Evolutionary conservation across 1,139 yeast species (phyloP).

Genomic region (Scheffersomyces illinoinensis): DNA sequence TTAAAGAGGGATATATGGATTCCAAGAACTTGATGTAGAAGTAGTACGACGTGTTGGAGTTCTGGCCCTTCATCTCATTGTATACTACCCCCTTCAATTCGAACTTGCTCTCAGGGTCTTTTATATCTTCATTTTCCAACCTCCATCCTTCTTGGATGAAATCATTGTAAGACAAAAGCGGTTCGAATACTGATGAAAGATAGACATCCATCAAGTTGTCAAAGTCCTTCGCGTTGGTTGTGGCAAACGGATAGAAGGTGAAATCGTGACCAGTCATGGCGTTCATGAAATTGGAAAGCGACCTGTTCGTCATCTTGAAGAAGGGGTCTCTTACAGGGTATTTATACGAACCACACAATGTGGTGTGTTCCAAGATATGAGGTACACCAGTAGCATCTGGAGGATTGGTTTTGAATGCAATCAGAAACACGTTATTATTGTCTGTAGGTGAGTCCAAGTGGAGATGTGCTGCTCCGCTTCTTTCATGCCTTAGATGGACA

Average conservation of each 20-base stretch:
- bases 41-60: slow-evolving; percentile 83
- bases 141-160: slow-evolving; percentile 99
- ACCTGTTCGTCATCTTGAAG: slow-evolving; percentile 91
- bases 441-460: slow-evolving; percentile 80
- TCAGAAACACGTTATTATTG: slow-evolving; percentile 80
- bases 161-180: slow-evolving; percentile 75
- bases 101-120: slow-evolving; percentile 60
- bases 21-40: slow-evolving; percentile 85
- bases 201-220: slow-evolving; percentile 85
- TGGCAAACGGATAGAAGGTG: slow-evolving; percentile 94
- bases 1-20: slow-evolving; percentile 78
- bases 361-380: slow-evolving; percentile 92
- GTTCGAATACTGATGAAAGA: slow-evolving; percentile 83
- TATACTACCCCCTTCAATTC: slow-evolving; percentile 93
- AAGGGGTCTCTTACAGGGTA: slow-evolving; percentile 97
- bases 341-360: slow-evolving; percentile 87
- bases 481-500: slow-evolving; percentile 63
- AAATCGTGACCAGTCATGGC: slow-evolving; percentile 99
- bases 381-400: slow-evolving; percentile 95
- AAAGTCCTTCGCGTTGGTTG: slow-evolving; percentile 82
- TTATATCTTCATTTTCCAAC: slow-evolving; percentile 67
- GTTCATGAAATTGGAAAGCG: slow-evolving; percentile 90
- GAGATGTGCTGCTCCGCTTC: slow-evolving; percentile 77
- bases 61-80: slow-evolving; percentile 98
- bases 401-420: slow-evolving; percentile 92